Evolutionary conservation across 352 stramenopile genomes (phyloP).

Genomic region (Globisporangium orthogonon): DNA sequence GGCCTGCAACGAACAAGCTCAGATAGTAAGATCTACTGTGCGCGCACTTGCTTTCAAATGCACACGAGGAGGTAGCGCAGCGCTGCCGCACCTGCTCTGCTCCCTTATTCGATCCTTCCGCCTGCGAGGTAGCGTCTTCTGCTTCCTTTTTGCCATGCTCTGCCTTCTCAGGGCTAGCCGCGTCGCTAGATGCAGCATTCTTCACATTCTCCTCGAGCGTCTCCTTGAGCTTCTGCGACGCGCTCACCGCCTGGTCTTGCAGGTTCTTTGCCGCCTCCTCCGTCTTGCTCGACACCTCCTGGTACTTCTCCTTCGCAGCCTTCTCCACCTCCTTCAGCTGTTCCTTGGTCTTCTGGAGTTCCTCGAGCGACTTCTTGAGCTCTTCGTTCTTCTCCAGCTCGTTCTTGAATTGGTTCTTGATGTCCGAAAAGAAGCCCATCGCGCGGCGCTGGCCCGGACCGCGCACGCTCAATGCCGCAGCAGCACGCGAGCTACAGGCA

Average conservation of each 20-base stretch:
- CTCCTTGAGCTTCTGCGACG: conserved; percentile 64
- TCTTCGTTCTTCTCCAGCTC: conserved; percentile 81
- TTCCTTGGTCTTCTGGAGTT: conserved; percentile 68
- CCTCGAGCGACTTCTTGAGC: conserved; percentile 73
- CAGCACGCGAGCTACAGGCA: not conserved
- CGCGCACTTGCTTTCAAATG: conserved; percentile 1
- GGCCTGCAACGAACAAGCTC: conserved; percentile 2
- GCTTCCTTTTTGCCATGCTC: conserved; percentile 17
- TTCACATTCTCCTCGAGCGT: conserved; percentile 31
- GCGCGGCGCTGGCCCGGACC: conserved; percentile 28
- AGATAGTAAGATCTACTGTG: not conserved
- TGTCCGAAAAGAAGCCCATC: conserved; percentile 70
- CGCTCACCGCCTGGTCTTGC: conserved; percentile 44
- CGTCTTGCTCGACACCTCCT: conserved; percentile 46
- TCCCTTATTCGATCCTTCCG: not conserved
- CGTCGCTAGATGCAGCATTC: conserved; percentile 9
- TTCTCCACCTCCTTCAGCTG: conserved; percentile 64
- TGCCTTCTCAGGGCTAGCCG: conserved; percentile 7
- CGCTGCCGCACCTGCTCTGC: conserved; percentile 2
- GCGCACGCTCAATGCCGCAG: not conserved
- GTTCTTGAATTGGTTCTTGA: conserved; percentile 77
- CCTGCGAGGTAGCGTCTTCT: conserved; percentile 1
- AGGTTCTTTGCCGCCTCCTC: conserved; percentile 52
- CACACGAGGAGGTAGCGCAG: not conserved
- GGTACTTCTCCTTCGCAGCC: conserved; percentile 56